These are phyloP conservation scores for Phenoliferia sp. DNA, from an alignment of 1,284 basidiomycete species.

Conservation along the genomic window DNA sequence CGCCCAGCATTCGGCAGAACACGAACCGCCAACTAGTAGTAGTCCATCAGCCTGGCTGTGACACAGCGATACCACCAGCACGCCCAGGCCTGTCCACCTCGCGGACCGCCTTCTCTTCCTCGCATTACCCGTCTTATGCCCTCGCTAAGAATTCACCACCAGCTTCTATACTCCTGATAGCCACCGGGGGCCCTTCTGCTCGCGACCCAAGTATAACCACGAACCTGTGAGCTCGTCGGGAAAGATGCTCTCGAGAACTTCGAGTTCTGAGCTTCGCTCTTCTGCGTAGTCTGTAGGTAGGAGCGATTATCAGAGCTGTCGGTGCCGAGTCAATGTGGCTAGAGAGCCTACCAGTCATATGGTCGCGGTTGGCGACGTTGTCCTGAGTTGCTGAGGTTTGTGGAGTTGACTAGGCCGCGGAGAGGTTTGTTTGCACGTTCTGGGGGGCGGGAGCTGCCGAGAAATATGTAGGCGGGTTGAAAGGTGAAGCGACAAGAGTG, in stretches of 20 bases:
- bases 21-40: background rate
- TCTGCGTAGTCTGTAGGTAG: conserved; percentile 28
- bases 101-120: background rate
- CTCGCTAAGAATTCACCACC: background rate
- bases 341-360: no score
- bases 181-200: background rate
- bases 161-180: background rate
- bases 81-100: background rate
- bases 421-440: no score
- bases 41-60: background rate
- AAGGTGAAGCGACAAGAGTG: no score
- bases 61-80: background rate
- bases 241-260: conserved; percentile 95
- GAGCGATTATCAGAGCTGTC: background rate
- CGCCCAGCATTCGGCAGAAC: background rate
- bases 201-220: conserved; percentile 45
- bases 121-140: background rate
- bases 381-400: no score
- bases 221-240: conserved; percentile 85
- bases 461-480: no score
- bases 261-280: conserved; percentile 23
- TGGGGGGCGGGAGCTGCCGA: no score
- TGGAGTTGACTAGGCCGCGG: no score
- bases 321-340: no score
- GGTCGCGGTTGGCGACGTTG: no score